A percentile compares a stretch with the other conserved stretches of the same genome.
Conservation (phyloP, 2,329 filamentous ascomycete genomes). For the Colletotrichum trifolii region DNA sequence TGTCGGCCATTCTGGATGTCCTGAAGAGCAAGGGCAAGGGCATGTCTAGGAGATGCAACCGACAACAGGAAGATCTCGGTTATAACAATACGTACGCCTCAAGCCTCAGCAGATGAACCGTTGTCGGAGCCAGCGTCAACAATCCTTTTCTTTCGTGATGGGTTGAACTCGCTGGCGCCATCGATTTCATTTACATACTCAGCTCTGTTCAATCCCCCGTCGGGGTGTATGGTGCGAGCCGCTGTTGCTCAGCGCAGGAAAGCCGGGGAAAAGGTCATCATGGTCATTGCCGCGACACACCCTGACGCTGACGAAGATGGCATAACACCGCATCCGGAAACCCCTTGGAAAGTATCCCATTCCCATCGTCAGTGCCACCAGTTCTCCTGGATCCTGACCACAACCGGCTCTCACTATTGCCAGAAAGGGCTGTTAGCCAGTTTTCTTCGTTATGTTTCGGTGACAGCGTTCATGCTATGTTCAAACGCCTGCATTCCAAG, state of each 20-base stretch:
- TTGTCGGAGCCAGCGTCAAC: background rate
- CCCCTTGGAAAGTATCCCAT: background rate
- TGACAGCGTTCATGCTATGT: background rate
- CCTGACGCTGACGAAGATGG: background rate
- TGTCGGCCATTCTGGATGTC: conserved; percentile 2
- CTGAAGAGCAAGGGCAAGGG: background rate
- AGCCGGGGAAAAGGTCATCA: background rate
- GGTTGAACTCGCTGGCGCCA: background rate
- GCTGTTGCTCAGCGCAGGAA: conserved; percentile 1
- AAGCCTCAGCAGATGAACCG: background rate
- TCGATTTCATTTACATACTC: background rate
- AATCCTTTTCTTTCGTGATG: background rate
- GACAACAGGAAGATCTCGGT: background rate
- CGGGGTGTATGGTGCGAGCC: background rate
- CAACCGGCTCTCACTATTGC: background rate
- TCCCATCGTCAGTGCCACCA: background rate
- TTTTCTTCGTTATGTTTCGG: background rate
- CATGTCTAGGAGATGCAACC: background rate
- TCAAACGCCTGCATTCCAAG: conserved; percentile 2
- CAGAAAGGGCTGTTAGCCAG: conserved; percentile 1
- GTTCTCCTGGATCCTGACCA: background rate
- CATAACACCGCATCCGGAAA: background rate
- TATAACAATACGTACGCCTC: background rate
- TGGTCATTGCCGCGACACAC: background rate
- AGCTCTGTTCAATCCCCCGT: background rate